phyloP scores from a whole-genome alignment of 1,284 basidiomycete species.

The Ustilago trichophora region DNA sequence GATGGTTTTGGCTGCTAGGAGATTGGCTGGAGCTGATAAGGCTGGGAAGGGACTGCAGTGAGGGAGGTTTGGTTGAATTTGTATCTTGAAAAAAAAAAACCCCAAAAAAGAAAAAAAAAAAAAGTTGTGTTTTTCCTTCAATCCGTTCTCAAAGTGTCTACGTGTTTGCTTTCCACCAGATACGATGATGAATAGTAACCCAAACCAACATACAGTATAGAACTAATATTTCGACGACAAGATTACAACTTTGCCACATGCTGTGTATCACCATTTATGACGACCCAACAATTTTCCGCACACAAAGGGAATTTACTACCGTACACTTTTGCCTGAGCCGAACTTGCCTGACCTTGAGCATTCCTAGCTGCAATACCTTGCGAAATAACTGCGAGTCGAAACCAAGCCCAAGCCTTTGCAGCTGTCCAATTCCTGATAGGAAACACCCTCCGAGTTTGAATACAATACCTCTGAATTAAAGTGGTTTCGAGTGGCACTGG shows the following conservation, averaged over 20 bases:
- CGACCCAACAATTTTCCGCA: constrained; percentile 16
- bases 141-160: too few species aligned
- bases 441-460: constrained; percentile 73
- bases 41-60: too few species aligned
- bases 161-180: too few species aligned
- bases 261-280: constrained; percentile 15
- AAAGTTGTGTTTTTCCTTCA: too few species aligned
- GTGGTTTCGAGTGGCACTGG: constrained; percentile 73
- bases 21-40: constrained; percentile 70
- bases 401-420: constrained; percentile 85
- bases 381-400: constrained; percentile 84
- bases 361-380: constrained; percentile 93
- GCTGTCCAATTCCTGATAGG: constrained; percentile 80
- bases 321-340: constrained; percentile 70
- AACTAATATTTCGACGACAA: too few species aligned
- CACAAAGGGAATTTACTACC: constrained; percentile 53
- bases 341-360: constrained; percentile 84
- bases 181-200: too few species aligned
- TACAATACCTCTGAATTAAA: constrained; percentile 80
- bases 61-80: too few species aligned
- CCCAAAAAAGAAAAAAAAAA: too few species aligned
- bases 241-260: constrained; percentile 9
- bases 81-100: too few species aligned
- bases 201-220: too few species aligned
- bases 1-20: constrained; percentile 86